Evolutionary conservation across 2,329 filamentous ascomycete genomes (phyloP).

Genomic region (Zelopaecilomyces penicillatus): DNA sequence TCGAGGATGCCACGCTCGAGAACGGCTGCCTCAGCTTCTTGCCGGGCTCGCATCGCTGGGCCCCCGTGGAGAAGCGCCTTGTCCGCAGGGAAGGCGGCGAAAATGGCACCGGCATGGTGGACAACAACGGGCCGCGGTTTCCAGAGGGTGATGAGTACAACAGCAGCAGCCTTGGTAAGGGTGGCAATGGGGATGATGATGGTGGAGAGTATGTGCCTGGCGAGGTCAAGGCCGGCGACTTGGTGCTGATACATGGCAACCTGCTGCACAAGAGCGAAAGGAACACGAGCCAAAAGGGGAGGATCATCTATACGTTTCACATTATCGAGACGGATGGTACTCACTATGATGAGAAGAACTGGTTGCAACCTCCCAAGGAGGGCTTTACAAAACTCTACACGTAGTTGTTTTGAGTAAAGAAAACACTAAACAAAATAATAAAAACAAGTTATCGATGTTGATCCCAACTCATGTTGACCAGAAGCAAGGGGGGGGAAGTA

Average conservation of each 20-base stretch:
- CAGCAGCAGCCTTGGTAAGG: conserved; percentile 31
- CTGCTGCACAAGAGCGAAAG: conserved; percentile 92
- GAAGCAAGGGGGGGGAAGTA: too few relatives aligned
- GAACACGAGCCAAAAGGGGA: conserved; percentile 76
- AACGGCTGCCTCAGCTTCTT: conserved; percentile 89
- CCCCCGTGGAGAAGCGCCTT: conserved; percentile 63
- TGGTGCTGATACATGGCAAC: conserved; percentile 95
- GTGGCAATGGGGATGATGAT: conserved; percentile 12
- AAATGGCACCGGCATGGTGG: conserved; percentile 59
- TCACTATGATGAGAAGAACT: conserved; percentile 79
- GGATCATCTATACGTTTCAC: conserved; percentile 97
- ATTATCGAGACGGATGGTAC: conserved; percentile 74
- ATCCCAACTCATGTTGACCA: too few relatives aligned
- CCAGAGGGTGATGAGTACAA: conserved; percentile 45
- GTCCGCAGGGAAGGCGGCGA: conserved; percentile 50
- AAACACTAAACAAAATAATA: neutral
- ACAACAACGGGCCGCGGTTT: conserved; percentile 58
- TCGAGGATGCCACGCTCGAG: conserved; percentile 78
- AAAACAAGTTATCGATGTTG: neutral
- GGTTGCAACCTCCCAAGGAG: conserved; percentile 75
- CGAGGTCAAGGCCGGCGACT: conserved; percentile 81
- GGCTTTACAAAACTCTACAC: conserved; percentile 66
- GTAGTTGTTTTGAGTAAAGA: conserved; percentile 12
- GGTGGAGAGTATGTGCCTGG: conserved; percentile 60
- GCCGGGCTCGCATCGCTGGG: conserved; percentile 69